Conservation (phyloP, 2,329 filamentous ascomycete genomes). For the Orbilia blumenaviensis region DNA sequence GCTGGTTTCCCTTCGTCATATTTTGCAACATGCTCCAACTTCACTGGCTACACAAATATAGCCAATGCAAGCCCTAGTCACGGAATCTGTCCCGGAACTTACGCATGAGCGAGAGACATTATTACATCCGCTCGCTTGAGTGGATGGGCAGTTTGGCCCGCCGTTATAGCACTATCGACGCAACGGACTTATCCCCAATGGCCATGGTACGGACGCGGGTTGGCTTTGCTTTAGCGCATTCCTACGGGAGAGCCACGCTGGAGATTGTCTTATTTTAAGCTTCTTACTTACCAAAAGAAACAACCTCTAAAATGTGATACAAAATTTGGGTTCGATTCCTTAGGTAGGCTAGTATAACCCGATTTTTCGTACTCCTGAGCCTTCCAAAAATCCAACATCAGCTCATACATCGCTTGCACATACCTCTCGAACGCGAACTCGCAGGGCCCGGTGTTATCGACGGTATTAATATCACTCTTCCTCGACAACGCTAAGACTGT, state of each 20-base stretch:
- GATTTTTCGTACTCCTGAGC: not conserved
- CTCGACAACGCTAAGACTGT: not conserved
- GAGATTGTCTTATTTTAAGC: conserved; percentile 16
- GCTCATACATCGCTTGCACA: not conserved
- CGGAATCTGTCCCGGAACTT: conserved; percentile 34
- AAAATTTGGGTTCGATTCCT: not conserved
- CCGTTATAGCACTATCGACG: not conserved
- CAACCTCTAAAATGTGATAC: conserved; percentile 36
- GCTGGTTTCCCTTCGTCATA: conserved; percentile 20
- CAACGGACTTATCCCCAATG: not conserved
- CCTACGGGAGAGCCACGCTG: conserved; percentile 12
- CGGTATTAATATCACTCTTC: not conserved
- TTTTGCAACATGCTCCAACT: conserved; percentile 6
- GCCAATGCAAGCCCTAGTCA: conserved; percentile 39
- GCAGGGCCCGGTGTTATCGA: not conserved
- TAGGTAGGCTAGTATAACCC: not conserved
- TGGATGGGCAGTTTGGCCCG: not conserved
- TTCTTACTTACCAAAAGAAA: not conserved
- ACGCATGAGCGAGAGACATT: conserved; percentile 11
- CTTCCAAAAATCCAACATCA: conserved; percentile 19
- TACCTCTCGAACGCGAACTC: not conserved
- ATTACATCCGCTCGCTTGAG: conserved; percentile 11
- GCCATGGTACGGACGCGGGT: no score
- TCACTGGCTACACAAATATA: not conserved
- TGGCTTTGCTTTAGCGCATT: conserved; percentile 26